Base-by-base conservation (phyloP, 2,329 filamentous ascomycete genomes). In the Sphaceloma murrayae region DNA sequence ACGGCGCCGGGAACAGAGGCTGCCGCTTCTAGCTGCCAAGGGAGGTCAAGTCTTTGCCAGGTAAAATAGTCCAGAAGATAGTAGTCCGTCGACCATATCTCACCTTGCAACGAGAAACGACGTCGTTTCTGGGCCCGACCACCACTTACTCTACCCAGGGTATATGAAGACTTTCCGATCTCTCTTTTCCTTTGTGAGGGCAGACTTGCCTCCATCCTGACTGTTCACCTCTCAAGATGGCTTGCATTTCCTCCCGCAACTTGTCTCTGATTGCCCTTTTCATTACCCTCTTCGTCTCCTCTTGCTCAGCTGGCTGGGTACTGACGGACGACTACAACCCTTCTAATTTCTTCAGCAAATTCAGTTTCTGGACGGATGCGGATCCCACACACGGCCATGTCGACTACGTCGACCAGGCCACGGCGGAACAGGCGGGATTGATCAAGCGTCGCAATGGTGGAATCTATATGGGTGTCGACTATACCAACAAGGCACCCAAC, bases 251-350 rank as follows among this genome's bases (percentile, higher is more conserved):
- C 40, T 32, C 46, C 21, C 46, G 27, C n/a, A n/a, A n/a, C 24
- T 46, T 48, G 49, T 45, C 44, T 34, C 39, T 49, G 40, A 36
- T 46, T 48, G 31, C 22, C 34, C 43, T 47, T 33, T 47, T 31
- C 26, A n/a, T n/a, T n/a, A 36, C 36, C 34, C 80, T 49, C 73
- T 72, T 49, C 74, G 69, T 52, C 45, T 47, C 48, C 43, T 46
- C 45, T 31, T 45, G 46, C 49, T 49, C 48, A 51, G 51, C 50
- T 46, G 51, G 47, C 50, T 53, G 51, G 50, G 48, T 48, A 24
- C 32, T 53, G 19, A 29, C 51, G 29, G 51, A 54, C 47, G 47
- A 50, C 34, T 54, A 54, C 39, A 50, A 29, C 26, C 48, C 51
- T 21, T 31, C 34, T 7, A 47, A 49, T 14, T 54, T 52, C 24